A percentile compares a stretch with the other conserved stretches of the same genome.
phyloP scores from a whole-genome alignment of 768 basidiomycete genomes.

The Lentinula sp. region DNA sequence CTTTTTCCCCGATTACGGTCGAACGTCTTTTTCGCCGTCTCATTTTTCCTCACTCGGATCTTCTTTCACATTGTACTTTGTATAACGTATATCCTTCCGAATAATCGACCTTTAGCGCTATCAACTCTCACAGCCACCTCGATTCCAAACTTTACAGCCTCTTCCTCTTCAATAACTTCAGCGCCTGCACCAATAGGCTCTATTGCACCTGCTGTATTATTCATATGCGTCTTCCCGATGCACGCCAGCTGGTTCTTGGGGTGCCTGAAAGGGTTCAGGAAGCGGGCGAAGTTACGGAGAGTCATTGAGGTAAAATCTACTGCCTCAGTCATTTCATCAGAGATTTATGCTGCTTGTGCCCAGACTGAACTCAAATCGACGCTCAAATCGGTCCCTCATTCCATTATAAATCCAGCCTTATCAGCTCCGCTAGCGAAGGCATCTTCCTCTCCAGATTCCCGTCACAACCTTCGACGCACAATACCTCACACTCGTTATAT shows the following conservation, averaged over 20 bases:
- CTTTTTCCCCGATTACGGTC: constrained; percentile 39
- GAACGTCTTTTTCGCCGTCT: constrained; percentile 40
- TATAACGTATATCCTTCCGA: constrained; percentile 19
- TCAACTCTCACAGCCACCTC: not conserved
- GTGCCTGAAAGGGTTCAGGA: constrained; percentile 41
- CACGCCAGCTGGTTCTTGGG: constrained; percentile 51
- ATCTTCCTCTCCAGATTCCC: not conserved
- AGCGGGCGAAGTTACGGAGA: constrained; percentile 17
- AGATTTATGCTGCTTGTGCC: not conserved
- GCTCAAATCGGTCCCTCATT: not conserved
- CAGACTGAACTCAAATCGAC: not conserved
- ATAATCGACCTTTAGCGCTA: constrained; percentile 16
- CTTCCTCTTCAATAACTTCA: not conserved
- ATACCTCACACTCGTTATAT: not conserved
- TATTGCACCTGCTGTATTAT: constrained; percentile 30
- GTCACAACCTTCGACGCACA: not conserved
- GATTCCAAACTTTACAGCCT: not conserved
- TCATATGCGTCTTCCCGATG: constrained; percentile 37
- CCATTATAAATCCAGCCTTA: not conserved
- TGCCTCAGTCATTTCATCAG: not conserved
- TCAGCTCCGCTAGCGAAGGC: not conserved
- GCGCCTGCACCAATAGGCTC: constrained; percentile 23
- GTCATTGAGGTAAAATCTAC: not conserved
- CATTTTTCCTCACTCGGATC: constrained; percentile 51
- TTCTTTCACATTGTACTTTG: constrained; percentile 34